Base-by-base conservation (phyloP, 2,329 filamentous ascomycete genomes). In the Fusarium caatingaense region DNA sequence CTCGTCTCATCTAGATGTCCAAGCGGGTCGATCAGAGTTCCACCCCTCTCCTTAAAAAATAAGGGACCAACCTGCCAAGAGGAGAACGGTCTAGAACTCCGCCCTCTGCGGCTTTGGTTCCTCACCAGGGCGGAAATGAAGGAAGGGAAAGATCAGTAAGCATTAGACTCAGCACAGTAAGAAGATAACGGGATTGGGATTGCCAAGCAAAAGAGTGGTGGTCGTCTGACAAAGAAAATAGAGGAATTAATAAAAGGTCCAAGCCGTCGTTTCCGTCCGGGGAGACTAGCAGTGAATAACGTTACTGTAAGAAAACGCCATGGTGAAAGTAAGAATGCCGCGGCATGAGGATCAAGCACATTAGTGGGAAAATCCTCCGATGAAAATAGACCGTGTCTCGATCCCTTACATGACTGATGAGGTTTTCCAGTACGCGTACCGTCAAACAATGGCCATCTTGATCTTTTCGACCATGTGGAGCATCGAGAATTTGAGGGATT, bases 11-110 rank as follows among this genome's bases (percentile, higher is more conserved):
- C n/a, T 41, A 27, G 23, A 25, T 60, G 53, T 66, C 61, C 41
- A 56, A 60, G 65, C 53, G 48, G 63, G 60, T 64, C 60, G 42
- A 64, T 64, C 58, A 64, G 20, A 34, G 45, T 51, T 46, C 41
- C 37, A 50, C 62, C 49, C 60, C 56, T 57, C 67, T 60, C 66
- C 64, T 56, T 9, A 11, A 34, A 23, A 56, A 60, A 53, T 40
- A 56, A 30, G 51, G 56, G 58, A 55, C 67, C 63, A 45, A 55
- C 63, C 57, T 68, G 67, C 55, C 61, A 73, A 69, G 64, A 53
- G 30, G 30, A 30, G 12, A 50, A 37, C 8, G 60, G 68, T 65
- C 72, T 72, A 67, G 71, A 74, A 53, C 48, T 5, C 13, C 9
- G 25, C 49, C 49, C 56, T 59, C 45, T 55, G 42, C 40, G 44